Percentiles rank a stretch among this genome's conserved stretches.
phyloP scores from a whole-genome alignment of 495 filamentous ascomycete species.

The Pseudotulostoma volvatum region DNA sequence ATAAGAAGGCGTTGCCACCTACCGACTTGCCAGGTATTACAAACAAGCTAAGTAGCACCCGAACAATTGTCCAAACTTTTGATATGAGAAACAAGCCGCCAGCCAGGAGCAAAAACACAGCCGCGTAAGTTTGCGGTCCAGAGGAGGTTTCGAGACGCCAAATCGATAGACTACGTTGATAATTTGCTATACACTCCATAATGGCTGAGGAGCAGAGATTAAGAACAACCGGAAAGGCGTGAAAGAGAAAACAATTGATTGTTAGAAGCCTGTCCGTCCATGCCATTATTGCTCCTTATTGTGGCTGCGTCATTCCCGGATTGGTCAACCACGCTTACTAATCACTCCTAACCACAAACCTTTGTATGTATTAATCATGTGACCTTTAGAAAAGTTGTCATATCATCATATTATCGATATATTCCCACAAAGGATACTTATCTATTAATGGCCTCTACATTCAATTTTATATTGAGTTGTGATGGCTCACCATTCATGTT shows the following conservation, averaged over 20 bases:
- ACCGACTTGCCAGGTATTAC: conserved; percentile 51
- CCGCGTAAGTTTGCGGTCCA: conserved; percentile 23
- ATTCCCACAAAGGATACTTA: too few species aligned
- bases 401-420: too few species aligned
- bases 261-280: too few species aligned
- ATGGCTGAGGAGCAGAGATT: background rate
- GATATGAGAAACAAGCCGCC: conserved; percentile 42
- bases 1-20: conserved; percentile 11
- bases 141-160: conserved; percentile 22
- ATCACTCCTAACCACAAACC: background rate
- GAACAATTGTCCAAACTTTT: conserved; percentile 42
- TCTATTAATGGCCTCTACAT: too few species aligned
- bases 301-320: too few species aligned
- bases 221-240: background rate
- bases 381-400: too few species aligned
- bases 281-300: too few species aligned
- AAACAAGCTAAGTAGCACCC: conserved; percentile 58
- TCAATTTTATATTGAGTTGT: too few species aligned
- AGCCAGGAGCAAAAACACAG: conserved; percentile 27
- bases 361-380: too few species aligned
- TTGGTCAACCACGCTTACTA: background rate
- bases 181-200: conserved; percentile 25
- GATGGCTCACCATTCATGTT: too few species aligned
- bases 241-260: background rate
- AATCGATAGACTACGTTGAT: conserved; percentile 19